Conservation (phyloP, 75 land plant species). For the Pinus albicaulis region DNA sequence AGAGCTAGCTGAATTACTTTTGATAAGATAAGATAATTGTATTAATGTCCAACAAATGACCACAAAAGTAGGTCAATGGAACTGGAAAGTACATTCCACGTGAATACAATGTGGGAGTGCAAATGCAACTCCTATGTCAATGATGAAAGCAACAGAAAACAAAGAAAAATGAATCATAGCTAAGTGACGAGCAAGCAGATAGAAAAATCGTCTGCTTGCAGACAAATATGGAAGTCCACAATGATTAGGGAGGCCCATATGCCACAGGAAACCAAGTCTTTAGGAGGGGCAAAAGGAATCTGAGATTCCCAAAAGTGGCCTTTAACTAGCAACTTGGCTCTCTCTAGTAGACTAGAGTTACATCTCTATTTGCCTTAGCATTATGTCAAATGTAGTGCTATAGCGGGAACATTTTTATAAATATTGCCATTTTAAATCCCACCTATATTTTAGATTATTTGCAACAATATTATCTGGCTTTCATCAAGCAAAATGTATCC, state of each 20-base stretch:
- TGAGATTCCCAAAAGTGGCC: not conserved
- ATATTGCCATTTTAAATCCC: too few species aligned
- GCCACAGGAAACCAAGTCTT: not conserved
- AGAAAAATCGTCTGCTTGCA: too few species aligned
- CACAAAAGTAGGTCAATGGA: too few species aligned
- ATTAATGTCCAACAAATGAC: too few species aligned
- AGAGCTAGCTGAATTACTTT: too few species aligned
- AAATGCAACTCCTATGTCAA: too few species aligned
- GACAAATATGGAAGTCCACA: too few species aligned
- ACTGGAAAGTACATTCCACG: too few species aligned
- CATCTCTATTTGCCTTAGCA: not conserved
- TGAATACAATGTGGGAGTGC: too few species aligned
- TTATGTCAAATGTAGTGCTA: not conserved
- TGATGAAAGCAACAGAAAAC: not conserved
- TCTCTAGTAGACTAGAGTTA: not conserved
- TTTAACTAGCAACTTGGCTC: not conserved
- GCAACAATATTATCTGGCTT: not conserved
- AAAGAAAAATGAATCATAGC: not conserved
- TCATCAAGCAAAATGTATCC: not conserved
- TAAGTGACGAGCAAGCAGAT: too few species aligned
- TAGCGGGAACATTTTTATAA: not conserved
- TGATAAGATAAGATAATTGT: too few species aligned
- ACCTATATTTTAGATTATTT: not conserved
- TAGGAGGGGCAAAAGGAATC: not conserved
- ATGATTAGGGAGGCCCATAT: not conserved